These are phyloP conservation scores for Trypanosoma conorhini DNA, from an alignment of 208 protist genomes.

Conservation along the genomic window DNA sequence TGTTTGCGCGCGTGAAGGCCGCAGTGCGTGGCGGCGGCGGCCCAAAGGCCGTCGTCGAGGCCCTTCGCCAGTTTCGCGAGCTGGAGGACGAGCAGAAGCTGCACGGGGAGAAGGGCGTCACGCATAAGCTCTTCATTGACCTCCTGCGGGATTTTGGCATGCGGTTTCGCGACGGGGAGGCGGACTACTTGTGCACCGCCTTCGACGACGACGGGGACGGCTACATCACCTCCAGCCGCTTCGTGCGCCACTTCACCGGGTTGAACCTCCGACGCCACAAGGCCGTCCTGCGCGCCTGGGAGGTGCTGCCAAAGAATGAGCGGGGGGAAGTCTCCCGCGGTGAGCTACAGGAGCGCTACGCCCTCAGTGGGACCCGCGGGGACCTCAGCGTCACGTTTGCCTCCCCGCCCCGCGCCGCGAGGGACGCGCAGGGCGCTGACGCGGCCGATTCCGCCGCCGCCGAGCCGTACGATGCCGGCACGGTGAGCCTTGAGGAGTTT, in stretches of 20 bases:
- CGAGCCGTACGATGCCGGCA: slow-evolving; percentile 7
- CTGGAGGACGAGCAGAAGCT: slow-evolving; percentile 36
- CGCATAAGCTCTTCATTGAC: slow-evolving; percentile 48
- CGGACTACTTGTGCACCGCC: slow-evolving; percentile 62
- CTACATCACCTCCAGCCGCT: slow-evolving; percentile 54
- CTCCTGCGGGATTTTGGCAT: slow-evolving; percentile 54
- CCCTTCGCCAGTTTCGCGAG: slow-evolving; percentile 57
- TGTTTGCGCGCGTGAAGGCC: slow-evolving; percentile 75
- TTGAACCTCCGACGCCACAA: slow-evolving; percentile 69
- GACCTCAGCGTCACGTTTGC: slow-evolving; percentile 21
- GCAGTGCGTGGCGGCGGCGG: slow-evolving; percentile 38
- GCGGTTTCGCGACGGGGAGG: slow-evolving; percentile 47
- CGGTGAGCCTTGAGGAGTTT: slow-evolving; percentile 56
- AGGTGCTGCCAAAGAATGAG: slow-evolving; percentile 39
- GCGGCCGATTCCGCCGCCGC: neutral
- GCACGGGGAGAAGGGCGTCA: slow-evolving; percentile 47
- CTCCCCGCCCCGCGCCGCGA: neutral
- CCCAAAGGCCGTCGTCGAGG: slow-evolving; percentile 46
- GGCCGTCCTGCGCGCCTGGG: slow-evolving; percentile 70
- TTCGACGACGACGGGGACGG: slow-evolving; percentile 61
- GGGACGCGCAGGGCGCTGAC: neutral
- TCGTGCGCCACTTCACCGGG: slow-evolving; percentile 78
- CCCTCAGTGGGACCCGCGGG: slow-evolving; percentile 8
- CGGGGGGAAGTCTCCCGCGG: slow-evolving; percentile 35
- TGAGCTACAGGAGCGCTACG: slow-evolving; percentile 37